These are phyloP conservation scores for Talaromyces sp. DNA, from an alignment of 2,329 filamentous ascomycete species.

Conservation along the genomic window DNA sequence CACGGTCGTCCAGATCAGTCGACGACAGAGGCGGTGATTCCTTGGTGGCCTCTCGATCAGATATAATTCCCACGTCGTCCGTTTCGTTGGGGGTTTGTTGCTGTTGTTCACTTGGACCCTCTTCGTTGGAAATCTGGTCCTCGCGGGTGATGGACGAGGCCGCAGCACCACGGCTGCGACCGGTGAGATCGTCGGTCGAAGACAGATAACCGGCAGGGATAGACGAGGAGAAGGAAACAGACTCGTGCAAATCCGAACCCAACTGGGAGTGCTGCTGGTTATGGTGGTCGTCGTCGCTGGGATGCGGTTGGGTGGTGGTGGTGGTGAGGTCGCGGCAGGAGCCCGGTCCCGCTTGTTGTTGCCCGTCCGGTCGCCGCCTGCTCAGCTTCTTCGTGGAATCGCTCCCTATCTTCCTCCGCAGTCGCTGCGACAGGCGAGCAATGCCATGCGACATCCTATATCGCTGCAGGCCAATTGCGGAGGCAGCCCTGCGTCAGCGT, in stretches of 20 bases:
- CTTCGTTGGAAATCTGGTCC: not conserved
- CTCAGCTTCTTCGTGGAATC: not conserved
- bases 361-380: not conserved
- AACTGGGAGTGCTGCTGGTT: not conserved
- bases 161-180: slow-evolving; percentile 4
- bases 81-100: not conserved
- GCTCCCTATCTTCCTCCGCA: not conserved
- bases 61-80: not conserved
- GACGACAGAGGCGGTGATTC: not conserved
- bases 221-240: slow-evolving; percentile 12
- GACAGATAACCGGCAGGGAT: slow-evolving; percentile 14
- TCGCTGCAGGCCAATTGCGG: not conserved
- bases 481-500: not conserved
- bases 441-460: not conserved
- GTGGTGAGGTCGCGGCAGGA: not conserved
- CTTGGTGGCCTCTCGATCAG: not conserved
- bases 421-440: not conserved
- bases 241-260: not conserved
- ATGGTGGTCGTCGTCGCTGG: not conserved
- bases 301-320: not conserved
- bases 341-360: not conserved
- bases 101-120: not conserved
- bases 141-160: not conserved
- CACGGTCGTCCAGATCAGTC: not conserved
- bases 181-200: slow-evolving; percentile 13